Conservation (phyloP, 306 rosid species). For the Cicer bijugum region DNA sequence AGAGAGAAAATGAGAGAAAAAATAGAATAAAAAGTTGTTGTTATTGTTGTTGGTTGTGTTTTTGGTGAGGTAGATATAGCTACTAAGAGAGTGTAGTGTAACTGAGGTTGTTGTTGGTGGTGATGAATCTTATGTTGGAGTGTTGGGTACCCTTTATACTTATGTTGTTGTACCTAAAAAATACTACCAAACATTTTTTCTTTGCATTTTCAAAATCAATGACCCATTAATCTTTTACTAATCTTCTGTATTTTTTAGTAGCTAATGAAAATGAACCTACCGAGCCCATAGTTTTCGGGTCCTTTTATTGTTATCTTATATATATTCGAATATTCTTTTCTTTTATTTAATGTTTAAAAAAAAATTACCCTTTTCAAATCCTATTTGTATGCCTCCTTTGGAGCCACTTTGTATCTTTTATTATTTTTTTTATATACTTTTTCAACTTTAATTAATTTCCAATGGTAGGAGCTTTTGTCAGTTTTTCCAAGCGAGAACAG, state of each 20-base stretch:
- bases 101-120: background rate
- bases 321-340: constrained; percentile 44
- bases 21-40: constrained; percentile 17
- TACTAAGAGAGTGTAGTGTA: constrained; percentile 45
- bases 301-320: constrained; percentile 21
- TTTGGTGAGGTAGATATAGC: background rate
- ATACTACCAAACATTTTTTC: constrained; percentile 8
- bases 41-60: background rate
- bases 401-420: background rate
- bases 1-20: constrained; percentile 11
- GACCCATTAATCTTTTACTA: constrained; percentile 22
- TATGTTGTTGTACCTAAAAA: constrained; percentile 30
- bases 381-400: background rate
- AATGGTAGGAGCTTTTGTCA: background rate
- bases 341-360: background rate
- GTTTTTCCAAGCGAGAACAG: background rate
- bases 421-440: background rate
- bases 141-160: constrained; percentile 17
- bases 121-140: background rate
- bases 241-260: background rate
- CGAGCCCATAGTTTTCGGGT: constrained; percentile 46
- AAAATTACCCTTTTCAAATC: background rate
- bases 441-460: background rate
- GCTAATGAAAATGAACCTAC: constrained; percentile 18
- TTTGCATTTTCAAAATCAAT: constrained; percentile 38